Evolutionary conservation across 2,329 filamentous ascomycete species (phyloP).

Genomic region (Alternaria dauci): DNA sequence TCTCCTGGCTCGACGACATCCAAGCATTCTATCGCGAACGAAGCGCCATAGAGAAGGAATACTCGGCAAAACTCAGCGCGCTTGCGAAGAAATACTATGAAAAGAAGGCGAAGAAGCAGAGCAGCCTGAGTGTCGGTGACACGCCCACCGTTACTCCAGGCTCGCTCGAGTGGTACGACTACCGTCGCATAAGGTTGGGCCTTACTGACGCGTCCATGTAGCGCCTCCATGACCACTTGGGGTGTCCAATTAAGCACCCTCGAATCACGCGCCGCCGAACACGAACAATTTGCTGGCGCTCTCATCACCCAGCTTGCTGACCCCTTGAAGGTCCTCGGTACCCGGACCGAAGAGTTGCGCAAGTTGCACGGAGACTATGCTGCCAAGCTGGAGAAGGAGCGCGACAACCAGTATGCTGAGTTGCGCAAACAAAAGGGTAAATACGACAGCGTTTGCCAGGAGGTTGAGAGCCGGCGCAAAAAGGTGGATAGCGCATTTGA

Average conservation of each 20-base stretch:
- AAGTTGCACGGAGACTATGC: constrained; percentile 92
- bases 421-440: constrained; percentile 90
- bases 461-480: constrained; percentile 92
- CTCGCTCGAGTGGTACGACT: constrained; percentile 80
- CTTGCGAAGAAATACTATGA: constrained; percentile 97
- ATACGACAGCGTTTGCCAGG: constrained; percentile 92
- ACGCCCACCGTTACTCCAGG: constrained; percentile 92
- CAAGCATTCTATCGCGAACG: constrained; percentile 97
- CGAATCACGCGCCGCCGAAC: constrained; percentile 86
- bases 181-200: neutral
- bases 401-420: constrained; percentile 83
- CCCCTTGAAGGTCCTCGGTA: constrained; percentile 77
- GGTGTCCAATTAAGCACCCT: constrained; percentile 90
- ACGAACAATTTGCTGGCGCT: constrained; percentile 83
- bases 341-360: constrained; percentile 87
- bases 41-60: constrained; percentile 94
- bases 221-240: constrained; percentile 97
- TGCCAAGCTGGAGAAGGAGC: constrained; percentile 85
- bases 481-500: constrained; percentile 96
- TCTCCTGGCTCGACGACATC: constrained; percentile 95
- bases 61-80: constrained; percentile 83
- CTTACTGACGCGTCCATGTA: constrained; percentile 45
- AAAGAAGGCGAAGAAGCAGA: constrained; percentile 91
- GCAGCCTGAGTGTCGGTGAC: constrained; percentile 89
- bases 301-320: constrained; percentile 84